Base-by-base conservation (phyloP, 768 basidiomycete genomes). In the Collybia sp. region DNA sequence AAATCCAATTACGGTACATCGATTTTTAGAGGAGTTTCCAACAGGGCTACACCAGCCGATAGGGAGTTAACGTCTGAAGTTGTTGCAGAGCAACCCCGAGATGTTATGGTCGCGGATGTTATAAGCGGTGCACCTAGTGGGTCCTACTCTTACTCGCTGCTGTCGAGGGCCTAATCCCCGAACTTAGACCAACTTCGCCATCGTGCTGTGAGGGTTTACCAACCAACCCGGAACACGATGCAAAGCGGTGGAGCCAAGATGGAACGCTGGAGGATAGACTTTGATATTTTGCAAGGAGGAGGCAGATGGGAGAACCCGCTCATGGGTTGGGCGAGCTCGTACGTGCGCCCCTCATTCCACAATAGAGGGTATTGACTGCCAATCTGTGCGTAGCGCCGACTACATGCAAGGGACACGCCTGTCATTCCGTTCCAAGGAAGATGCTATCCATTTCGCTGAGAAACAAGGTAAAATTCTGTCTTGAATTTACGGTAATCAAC, bases 271-370 rank as follows among this genome's bases (percentile, higher is more conserved):
- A 75, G 91, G 53, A 81, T 99, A 58, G 95, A 98, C 65, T 98
- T 85, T 73, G 95, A 98, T 57, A 82, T 82, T 46, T 71, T 97
- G n/a, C 82, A 80, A 47, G 92, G 94, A 30, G 83, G 79, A 20
- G 93, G 90, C 11, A 78, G 95, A 43, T 99, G 95, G 95, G 93
- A 97, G 76, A 99, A 98, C 60, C 91, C 92, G 3, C 64, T 99
- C 54, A 99, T 98, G 91, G 95, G 95, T 37, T 99, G 80, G 75
- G 94, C 93, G 0, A 89, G 85, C 71, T 93, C 92, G 88, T 94
- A 62, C 67, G 88, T 77, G 11, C n/a, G 46, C 13, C 11, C n/a
- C 18, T 16, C 2, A 43, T 25, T 6, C 16, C 17, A 30, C 6
- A 12, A 42, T 11, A 18, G n/a, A 13, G 19, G 11, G 16, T 12